Percentiles rank a stretch among this genome's conserved stretches.
phyloP scores from a whole-genome alignment of 2,329 filamentous ascomycete genomes.

The Dactylellina haptotyla region DNA sequence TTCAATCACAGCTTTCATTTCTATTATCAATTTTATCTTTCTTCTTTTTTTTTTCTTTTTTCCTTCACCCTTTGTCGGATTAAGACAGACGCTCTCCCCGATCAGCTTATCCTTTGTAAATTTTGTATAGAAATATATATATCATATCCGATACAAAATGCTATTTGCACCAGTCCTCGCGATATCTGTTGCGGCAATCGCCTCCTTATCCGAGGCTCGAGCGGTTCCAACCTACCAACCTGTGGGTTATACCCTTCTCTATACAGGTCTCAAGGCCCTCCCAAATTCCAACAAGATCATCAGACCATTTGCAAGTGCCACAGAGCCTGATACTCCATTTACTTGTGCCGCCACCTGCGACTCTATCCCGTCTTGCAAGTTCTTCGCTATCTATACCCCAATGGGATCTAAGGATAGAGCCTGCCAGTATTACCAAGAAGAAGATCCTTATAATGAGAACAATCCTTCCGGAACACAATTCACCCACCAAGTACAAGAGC shows the following conservation, averaged over 20 bases:
- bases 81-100: too few relatives aligned
- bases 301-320: background rate
- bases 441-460: slow-evolving; percentile 27
- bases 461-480: slow-evolving; percentile 9
- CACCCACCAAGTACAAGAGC: slow-evolving; percentile 19
- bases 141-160: slow-evolving; percentile 10
- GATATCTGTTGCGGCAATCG: slow-evolving; percentile 3
- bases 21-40: background rate
- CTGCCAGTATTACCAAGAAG: slow-evolving; percentile 32
- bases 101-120: too few relatives aligned
- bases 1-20: too few relatives aligned
- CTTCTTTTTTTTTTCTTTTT: background rate
- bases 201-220: slow-evolving; percentile 9
- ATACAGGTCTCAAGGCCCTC: slow-evolving; percentile 10
- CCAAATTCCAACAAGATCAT: slow-evolving; percentile 23
- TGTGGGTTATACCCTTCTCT: slow-evolving; percentile 23
- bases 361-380: slow-evolving; percentile 23
- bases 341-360: slow-evolving; percentile 21
- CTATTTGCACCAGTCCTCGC: slow-evolving; percentile 3
- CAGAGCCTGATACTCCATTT: background rate
- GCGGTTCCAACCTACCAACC: slow-evolving; percentile 9
- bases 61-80: background rate
- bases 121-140: background rate
- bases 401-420: background rate
- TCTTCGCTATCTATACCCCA: slow-evolving; percentile 36